phyloP scores from a whole-genome alignment of 805 yeast genomes.

The Blastobotrys americana region DNA sequence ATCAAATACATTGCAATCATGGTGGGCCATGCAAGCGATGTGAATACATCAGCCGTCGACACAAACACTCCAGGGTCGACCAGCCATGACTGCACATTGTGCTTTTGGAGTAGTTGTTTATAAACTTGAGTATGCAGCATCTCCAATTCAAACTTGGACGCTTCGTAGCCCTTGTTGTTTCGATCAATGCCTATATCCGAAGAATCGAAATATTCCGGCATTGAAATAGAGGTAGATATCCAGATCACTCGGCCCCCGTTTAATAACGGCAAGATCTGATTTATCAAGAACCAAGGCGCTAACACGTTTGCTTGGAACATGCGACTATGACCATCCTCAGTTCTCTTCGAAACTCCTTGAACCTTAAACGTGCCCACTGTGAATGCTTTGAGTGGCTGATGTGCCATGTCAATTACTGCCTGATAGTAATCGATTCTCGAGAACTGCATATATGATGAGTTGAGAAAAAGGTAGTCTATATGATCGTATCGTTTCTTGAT shows the following conservation, averaged over 20 bases:
- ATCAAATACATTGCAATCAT: conserved; percentile 78
- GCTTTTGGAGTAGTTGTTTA: conserved; percentile 37
- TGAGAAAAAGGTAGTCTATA: conserved; percentile 73
- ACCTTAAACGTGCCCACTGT: conserved; percentile 82
- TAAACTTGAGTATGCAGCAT: conserved; percentile 70
- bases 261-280: conserved; percentile 53
- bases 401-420: conserved; percentile 60
- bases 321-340: conserved; percentile 72
- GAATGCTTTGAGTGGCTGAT: conserved; percentile 70
- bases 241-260: conserved; percentile 66
- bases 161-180: conserved; percentile 73
- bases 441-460: conserved; percentile 86
- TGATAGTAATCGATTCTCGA: conserved; percentile 80
- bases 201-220: conserved; percentile 62
- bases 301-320: conserved; percentile 95
- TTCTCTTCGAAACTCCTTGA: conserved; percentile 69
- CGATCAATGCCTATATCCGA: conserved; percentile 66
- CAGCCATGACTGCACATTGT: conserved; percentile 63
- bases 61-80: conserved; percentile 94
- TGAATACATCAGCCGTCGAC: conserved; percentile 62
- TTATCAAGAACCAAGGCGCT: conserved; percentile 83
- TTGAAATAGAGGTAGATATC: conserved; percentile 80
- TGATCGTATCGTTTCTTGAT: conserved; percentile 53
- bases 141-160: conserved; percentile 83
- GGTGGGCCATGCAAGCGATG: conserved; percentile 68